Evolutionary conservation across 2,329 filamentous ascomycete species (phyloP).

Genomic region (Nemania serpens): DNA sequence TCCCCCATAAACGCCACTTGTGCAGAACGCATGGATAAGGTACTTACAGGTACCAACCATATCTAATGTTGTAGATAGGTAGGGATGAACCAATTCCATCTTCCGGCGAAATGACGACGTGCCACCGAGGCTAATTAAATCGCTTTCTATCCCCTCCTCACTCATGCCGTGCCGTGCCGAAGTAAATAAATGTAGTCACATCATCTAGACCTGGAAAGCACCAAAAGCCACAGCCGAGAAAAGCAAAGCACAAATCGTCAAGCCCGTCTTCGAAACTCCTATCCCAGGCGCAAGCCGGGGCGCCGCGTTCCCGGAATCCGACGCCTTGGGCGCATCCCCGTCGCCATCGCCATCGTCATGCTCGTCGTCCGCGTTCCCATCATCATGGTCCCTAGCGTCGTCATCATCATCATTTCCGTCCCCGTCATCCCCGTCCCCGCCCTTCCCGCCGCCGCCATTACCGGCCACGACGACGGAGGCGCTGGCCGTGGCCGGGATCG

Average conservation of each 20-base stretch:
- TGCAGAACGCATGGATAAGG: no score
- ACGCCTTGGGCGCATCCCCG: slow-evolving; percentile 10
- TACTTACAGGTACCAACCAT: no score
- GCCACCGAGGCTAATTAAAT: no score
- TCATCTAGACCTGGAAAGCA: slow-evolving; percentile 32
- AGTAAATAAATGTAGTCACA: not conserved
- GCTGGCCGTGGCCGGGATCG: slow-evolving; percentile 37
- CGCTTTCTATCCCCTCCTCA: no score
- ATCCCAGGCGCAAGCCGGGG: slow-evolving; percentile 28
- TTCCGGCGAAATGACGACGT: no score
- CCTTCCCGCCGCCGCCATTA: slow-evolving; percentile 20
- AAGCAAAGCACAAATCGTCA: slow-evolving; percentile 45
- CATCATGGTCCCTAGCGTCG: no score
- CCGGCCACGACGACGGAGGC: slow-evolving; percentile 39
- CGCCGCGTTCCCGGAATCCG: slow-evolving; percentile 29
- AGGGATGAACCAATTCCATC: no score
- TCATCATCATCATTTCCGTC: slow-evolving; percentile 22
- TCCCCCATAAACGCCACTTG: no score
- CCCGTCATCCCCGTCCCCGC: slow-evolving; percentile 17
- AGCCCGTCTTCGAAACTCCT: slow-evolving; percentile 40
- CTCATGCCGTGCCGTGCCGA: no score
- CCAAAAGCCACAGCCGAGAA: slow-evolving; percentile 43
- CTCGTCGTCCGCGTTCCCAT: no score
- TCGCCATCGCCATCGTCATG: slow-evolving; percentile 19
- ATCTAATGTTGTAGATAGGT: no score